These are phyloP conservation scores for Coemansia sp. DNA, from an alignment of 192 early-diverging fungal species.

Conservation along the genomic window DNA sequence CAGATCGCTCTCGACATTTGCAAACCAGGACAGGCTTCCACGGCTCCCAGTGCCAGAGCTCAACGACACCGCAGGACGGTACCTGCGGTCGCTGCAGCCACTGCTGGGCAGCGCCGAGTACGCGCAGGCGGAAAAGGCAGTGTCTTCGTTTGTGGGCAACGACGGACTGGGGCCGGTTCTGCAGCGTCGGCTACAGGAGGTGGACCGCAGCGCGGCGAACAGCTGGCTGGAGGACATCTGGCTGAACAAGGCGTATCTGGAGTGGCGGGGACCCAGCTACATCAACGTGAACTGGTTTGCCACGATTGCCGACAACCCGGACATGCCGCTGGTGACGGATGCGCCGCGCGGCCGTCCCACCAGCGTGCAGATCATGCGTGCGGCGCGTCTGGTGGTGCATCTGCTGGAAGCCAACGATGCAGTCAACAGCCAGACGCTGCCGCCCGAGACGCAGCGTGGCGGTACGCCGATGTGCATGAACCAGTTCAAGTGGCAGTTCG, in stretches of 20 bases:
- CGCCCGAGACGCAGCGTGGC: slow-evolving; percentile 69
- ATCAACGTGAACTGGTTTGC: slow-evolving; percentile 94
- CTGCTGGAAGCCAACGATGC: slow-evolving; percentile 74
- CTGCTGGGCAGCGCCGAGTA: slow-evolving; percentile 65
- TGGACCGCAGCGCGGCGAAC: slow-evolving; percentile 67
- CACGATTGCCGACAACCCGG: slow-evolving; percentile 64
- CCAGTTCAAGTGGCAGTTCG: slow-evolving; percentile 89
- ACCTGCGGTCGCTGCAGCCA: slow-evolving; percentile 72
- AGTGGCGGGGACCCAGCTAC: slow-evolving; percentile 80
- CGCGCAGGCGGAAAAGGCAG: slow-evolving; percentile 61
- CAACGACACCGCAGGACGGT: slow-evolving; percentile 73
- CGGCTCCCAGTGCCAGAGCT: slow-evolving; percentile 86
- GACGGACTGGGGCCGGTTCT: slow-evolving; percentile 74
- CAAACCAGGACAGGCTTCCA: slow-evolving; percentile 69
- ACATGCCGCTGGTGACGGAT: slow-evolving; percentile 41
- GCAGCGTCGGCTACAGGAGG: slow-evolving; percentile 69
- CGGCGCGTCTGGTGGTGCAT: slow-evolving; percentile 71
- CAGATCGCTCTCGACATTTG: slow-evolving; percentile 55
- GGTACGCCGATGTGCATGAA: slow-evolving; percentile 86
- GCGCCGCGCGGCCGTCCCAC: slow-evolving; percentile 58
- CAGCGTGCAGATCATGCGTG: slow-evolving; percentile 73
- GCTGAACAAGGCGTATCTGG: slow-evolving; percentile 80
- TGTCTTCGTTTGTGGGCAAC: slow-evolving; percentile 65
- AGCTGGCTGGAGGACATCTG: slow-evolving; percentile 91
- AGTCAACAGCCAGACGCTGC: slow-evolving; percentile 65